Conservation (phyloP, 116 monocot species). For the Iris pallida region DNA sequence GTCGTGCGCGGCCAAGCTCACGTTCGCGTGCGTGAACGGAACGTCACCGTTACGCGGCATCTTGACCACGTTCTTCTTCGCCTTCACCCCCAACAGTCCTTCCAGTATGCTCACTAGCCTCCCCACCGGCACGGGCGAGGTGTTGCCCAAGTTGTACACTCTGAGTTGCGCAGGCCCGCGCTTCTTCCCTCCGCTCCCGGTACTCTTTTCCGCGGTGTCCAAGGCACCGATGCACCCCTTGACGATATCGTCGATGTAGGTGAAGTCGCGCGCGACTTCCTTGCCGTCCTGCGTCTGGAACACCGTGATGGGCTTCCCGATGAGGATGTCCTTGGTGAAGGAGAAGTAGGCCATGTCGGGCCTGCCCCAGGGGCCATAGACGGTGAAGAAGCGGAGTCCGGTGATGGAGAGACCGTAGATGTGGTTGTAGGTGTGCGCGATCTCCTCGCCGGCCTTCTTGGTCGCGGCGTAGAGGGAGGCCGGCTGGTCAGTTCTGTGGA, state of each 20-base stretch:
- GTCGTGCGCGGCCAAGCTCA: conserved; percentile 28
- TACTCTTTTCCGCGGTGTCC: conserved; percentile 17
- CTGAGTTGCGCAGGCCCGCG: conserved; percentile 17
- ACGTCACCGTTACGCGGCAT: conserved; percentile 43
- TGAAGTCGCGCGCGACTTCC: conserved; percentile 26
- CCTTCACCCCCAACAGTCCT: conserved; percentile 16
- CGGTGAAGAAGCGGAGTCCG: conserved; percentile 43
- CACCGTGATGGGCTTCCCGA: conserved; percentile 35
- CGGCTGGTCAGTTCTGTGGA: conserved; percentile 38
- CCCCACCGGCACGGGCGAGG: conserved; percentile 20
- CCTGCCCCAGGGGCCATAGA: conserved; percentile 42
- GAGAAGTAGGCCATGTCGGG: conserved; percentile 56
- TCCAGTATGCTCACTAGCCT: conserved; percentile 16
- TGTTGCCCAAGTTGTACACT: conserved; percentile 24
- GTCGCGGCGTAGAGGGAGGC: conserved; percentile 49
- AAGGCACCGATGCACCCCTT: conserved; percentile 23
- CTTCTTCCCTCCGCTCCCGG: conserved; percentile 13
- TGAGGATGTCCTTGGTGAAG: conserved; percentile 38
- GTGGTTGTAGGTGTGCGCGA: conserved; percentile 41
- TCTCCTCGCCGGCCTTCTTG: conserved; percentile 44
- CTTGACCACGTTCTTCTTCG: conserved; percentile 22
- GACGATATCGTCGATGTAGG: conserved; percentile 26
- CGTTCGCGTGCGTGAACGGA: conserved; percentile 35
- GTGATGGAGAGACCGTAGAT: conserved; percentile 48
- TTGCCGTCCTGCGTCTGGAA: conserved; percentile 18